Conservation (phyloP, 345 rosid genomes). For the Eucalyptus tenuipes region DNA sequence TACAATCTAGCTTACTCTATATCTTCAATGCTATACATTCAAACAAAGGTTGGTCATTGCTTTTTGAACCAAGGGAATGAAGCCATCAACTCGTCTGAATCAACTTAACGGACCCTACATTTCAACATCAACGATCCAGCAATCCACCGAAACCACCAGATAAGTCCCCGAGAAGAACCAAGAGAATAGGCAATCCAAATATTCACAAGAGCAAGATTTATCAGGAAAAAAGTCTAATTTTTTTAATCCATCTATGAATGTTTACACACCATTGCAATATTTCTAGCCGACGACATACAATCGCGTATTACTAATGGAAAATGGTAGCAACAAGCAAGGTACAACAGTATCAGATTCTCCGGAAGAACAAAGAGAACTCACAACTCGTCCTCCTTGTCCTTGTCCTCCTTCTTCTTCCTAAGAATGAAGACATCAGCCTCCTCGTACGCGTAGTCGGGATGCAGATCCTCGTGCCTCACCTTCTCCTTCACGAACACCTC, state of each 20-base stretch:
- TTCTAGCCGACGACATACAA: neutral
- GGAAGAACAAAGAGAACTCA: neutral
- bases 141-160: neutral
- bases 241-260: neutral
- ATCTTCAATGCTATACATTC: neutral
- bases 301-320: neutral
- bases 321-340: neutral
- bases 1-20: neutral
- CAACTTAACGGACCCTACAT: neutral
- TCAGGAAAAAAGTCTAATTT: neutral
- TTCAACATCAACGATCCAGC: neutral
- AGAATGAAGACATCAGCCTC: constrained; percentile 73
- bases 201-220: neutral
- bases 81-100: neutral
- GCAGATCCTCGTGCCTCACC: constrained; percentile 75
- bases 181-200: neutral
- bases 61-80: neutral
- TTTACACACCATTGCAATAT: neutral
- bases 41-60: neutral
- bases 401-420: constrained; percentile 33
- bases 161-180: neutral
- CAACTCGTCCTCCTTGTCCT: neutral
- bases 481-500: constrained; percentile 58
- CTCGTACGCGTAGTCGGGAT: constrained; percentile 68
- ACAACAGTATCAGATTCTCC: neutral